A percentile compares a stretch with the other conserved stretches of the same genome.
Conservation (phyloP, 1,284 basidiomycete species). For the Polyporus tsugae region DNA sequence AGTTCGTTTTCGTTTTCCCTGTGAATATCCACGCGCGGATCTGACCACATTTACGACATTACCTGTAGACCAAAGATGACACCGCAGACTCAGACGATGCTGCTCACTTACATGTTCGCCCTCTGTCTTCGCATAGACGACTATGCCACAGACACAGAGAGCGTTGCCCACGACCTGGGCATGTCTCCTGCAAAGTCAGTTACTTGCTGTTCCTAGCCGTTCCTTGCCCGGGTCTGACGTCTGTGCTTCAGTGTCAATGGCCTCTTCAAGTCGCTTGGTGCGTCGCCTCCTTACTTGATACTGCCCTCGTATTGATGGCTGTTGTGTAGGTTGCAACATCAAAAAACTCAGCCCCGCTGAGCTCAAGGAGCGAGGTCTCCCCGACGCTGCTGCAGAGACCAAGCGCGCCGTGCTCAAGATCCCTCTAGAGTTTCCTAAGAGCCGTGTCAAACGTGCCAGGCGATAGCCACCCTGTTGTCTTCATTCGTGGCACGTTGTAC, state of each 20-base stretch:
- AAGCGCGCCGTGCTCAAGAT: slow-evolving; percentile 78
- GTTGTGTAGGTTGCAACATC: slow-evolving; percentile 72
- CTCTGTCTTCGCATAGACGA: slow-evolving; percentile 82
- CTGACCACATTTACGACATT: slow-evolving; percentile 14
- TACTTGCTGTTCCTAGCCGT: background rate
- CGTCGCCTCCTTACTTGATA: background rate
- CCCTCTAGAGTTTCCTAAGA: slow-evolving; percentile 84
- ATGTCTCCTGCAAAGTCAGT: slow-evolving; percentile 70
- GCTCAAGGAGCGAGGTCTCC: slow-evolving; percentile 70
- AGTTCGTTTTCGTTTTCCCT: slow-evolving; percentile 51
- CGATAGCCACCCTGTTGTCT: slow-evolving; percentile 22
- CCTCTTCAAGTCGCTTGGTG: slow-evolving; percentile 47
- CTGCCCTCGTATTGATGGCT: slow-evolving; percentile 4
- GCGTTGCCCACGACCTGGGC: slow-evolving; percentile 78
- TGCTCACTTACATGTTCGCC: slow-evolving; percentile 83
- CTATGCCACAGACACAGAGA: slow-evolving; percentile 72
- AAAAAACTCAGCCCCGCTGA: slow-evolving; percentile 66
- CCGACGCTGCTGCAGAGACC: slow-evolving; percentile 61
- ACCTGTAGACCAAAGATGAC: slow-evolving; percentile 69
- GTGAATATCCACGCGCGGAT: background rate
- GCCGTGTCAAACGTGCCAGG: slow-evolving; percentile 48
- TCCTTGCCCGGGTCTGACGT: slow-evolving; percentile 20
- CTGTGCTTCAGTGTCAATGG: slow-evolving; percentile 36
- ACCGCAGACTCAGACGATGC: slow-evolving; percentile 70
- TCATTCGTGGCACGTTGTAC: background rate